A percentile compares a stretch with the other conserved stretches of the same genome.
Conservation (phyloP, 805 yeast species). For the Nakazawaea ambrosiae region DNA sequence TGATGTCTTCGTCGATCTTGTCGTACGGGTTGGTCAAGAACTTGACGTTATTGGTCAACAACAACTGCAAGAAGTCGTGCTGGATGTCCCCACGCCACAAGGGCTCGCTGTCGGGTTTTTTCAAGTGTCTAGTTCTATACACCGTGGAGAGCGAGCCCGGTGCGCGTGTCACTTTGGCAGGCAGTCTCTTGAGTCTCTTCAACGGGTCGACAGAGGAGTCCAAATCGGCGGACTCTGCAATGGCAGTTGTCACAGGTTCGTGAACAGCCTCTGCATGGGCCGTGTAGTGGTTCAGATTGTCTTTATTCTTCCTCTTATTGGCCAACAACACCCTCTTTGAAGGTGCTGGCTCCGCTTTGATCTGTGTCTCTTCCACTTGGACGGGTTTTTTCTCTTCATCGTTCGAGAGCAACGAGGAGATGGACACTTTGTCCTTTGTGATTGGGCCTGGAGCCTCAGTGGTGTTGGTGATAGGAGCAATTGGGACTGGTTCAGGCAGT, state of each 20-base stretch:
- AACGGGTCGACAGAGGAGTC: neutral
- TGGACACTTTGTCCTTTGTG: neutral
- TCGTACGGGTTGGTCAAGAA: conserved; percentile 64
- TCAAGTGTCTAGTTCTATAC: conserved; percentile 49
- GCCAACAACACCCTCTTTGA: conserved; percentile 7
- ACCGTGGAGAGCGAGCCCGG: neutral
- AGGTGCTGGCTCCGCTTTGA: neutral
- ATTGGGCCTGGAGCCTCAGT: neutral
- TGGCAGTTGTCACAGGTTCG: neutral
- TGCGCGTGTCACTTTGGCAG: neutral
- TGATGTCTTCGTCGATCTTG: conserved; percentile 26
- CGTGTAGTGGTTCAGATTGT: neutral
- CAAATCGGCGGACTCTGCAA: neutral
- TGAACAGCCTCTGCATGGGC: neutral
- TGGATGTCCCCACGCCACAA: conserved; percentile 86
- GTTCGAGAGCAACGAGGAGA: neutral
- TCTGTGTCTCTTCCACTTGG: too few species aligned
- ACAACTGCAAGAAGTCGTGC: conserved; percentile 59
- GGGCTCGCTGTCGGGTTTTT: conserved; percentile 89
- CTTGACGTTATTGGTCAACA: conserved; percentile 55
- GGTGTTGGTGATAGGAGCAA: neutral
- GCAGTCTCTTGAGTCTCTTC: neutral
- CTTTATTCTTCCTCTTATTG: conserved; percentile 8
- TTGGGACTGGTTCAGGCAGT: neutral
- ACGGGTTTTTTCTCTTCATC: neutral